These are phyloP conservation scores for Claviceps arundinis DNA, from an alignment of 2,329 filamentous ascomycete genomes.

Conservation along the genomic window DNA sequence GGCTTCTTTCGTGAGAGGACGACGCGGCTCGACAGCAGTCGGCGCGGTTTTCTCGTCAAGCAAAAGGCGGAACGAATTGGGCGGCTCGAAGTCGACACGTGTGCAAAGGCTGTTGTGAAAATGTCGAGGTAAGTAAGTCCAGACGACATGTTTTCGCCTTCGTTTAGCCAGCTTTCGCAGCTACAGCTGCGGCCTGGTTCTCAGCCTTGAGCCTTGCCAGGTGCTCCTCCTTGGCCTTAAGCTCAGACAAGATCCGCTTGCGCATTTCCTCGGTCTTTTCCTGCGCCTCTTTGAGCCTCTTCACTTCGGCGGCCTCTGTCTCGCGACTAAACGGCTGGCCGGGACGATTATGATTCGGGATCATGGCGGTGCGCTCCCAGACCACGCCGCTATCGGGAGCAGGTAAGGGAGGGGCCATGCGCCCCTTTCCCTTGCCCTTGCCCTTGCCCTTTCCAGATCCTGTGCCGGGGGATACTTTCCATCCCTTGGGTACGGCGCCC, in stretches of 20 bases:
- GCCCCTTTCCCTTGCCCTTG: conserved; percentile 25
- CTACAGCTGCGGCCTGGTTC: conserved; percentile 30
- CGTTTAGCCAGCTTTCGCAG: conserved; percentile 18
- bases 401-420: conserved; percentile 25
- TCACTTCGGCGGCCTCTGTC: conserved; percentile 51
- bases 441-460: conserved; percentile 39
- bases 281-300: conserved; percentile 49
- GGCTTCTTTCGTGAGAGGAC: not conserved
- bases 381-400: conserved; percentile 33
- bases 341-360: conserved; percentile 53
- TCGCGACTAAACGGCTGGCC: conserved; percentile 62
- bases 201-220: conserved; percentile 48
- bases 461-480: conserved; percentile 23
- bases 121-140: not conserved
- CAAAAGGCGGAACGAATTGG: not conserved
- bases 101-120: not conserved
- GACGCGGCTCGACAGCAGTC: not conserved
- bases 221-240: conserved; percentile 51
- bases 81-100: not conserved
- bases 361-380: conserved; percentile 58
- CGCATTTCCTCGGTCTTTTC: conserved; percentile 49
- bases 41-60: not conserved
- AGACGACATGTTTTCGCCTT: not conserved
- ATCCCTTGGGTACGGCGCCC: conserved; percentile 45
- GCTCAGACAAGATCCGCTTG: conserved; percentile 43